These are phyloP conservation scores for Hygrophila difformis DNA, from an alignment of 257 asterid species.

Conservation along the genomic window DNA sequence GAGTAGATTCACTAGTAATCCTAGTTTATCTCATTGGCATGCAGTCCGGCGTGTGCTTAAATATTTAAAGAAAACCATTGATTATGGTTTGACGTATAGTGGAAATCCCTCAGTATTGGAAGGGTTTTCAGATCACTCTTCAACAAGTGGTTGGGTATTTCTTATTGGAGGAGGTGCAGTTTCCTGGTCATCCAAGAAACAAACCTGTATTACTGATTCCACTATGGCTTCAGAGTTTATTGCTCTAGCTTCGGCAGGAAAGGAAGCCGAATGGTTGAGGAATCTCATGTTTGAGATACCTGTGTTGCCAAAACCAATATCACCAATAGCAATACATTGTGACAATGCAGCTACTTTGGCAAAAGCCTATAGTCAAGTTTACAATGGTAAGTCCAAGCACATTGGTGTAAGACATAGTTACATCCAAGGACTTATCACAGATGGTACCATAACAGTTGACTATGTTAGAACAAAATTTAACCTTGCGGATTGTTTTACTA, in stretches of 20 bases:
- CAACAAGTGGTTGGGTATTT: conserved; percentile 1
- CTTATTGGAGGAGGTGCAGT: neutral
- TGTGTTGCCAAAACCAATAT: neutral
- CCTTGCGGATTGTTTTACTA: no score
- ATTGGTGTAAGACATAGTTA: neutral
- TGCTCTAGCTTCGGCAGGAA: no score
- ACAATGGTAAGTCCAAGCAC: neutral
- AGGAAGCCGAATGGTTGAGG: neutral
- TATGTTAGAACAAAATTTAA: no score
- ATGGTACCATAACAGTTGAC: no score
- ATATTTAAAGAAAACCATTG: neutral
- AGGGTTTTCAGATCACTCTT: neutral
- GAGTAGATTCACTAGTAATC: no score
- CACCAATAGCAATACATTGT: neutral
- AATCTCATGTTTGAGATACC: neutral
- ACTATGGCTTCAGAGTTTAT: no score
- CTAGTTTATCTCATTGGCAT: neutral
- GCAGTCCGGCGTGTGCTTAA: no score
- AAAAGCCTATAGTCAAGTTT: neutral
- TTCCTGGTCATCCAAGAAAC: neutral
- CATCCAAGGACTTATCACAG: no score
- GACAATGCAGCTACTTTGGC: neutral
- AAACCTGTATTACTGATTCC: neutral
- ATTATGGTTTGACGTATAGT: neutral
- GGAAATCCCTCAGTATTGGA: neutral